These are phyloP conservation scores for Jaltomata sinuosa DNA, from an alignment of 257 asterid species.

Conservation along the genomic window DNA sequence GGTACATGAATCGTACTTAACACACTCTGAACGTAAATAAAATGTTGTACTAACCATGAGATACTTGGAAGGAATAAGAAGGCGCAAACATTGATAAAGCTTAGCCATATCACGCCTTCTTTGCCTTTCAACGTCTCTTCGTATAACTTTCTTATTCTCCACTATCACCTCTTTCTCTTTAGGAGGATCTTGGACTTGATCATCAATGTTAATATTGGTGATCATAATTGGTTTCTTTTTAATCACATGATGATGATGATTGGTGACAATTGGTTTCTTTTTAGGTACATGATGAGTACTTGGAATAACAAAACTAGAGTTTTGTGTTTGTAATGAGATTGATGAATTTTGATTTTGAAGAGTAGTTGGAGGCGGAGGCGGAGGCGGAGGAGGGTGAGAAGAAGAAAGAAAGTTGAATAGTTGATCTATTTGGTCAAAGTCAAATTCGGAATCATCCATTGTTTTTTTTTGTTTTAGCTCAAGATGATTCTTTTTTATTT, in stretches of 20 bases:
- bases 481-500: not conserved
- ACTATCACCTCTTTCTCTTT: not conserved
- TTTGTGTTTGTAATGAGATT: not conserved
- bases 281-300: not conserved
- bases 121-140: slow-evolving; percentile 7
- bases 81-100: not conserved
- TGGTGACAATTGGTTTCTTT: not conserved
- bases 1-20: not conserved
- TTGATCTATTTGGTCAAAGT: not conserved
- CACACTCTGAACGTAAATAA: not conserved
- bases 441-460: not conserved
- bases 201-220: not conserved
- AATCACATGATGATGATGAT: not conserved
- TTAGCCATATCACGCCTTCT: slow-evolving; percentile 4
- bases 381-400: not conserved
- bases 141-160: not conserved
- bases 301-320: not conserved
- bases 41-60: not conserved
- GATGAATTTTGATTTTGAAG: not conserved
- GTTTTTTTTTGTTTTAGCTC: no score
- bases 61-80: slow-evolving; percentile 1
- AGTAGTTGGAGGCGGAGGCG: not conserved
- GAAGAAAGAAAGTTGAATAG: not conserved
- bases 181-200: not conserved
- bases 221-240: not conserved